These are phyloP conservation scores for Blastobotrys petasosporus DNA, from an alignment of 1,139 yeast species.

Conservation along the genomic window DNA sequence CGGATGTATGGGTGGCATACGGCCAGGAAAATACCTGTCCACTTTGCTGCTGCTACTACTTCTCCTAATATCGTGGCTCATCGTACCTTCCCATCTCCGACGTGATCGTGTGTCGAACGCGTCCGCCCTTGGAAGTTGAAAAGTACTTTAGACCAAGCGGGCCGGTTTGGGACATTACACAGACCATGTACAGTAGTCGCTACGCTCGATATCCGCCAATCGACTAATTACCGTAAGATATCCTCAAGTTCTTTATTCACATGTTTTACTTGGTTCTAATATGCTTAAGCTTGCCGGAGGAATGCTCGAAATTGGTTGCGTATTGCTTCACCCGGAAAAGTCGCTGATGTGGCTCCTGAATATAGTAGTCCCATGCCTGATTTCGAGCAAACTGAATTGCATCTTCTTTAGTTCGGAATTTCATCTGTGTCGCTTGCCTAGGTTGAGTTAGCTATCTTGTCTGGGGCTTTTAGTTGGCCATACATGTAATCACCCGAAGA, in stretches of 20 bases:
- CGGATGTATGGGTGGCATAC: too few species aligned
- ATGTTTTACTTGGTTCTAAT: slow-evolving; percentile 63
- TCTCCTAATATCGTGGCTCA: not conserved
- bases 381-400: slow-evolving; percentile 77
- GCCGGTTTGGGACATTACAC: slow-evolving; percentile 1
- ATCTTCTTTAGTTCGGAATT: slow-evolving; percentile 68
- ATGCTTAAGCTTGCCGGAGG: slow-evolving; percentile 68
- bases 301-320: slow-evolving; percentile 64
- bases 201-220: too few species aligned
- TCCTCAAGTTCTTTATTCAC: not conserved
- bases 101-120: too few species aligned
- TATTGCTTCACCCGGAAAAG: slow-evolving; percentile 73
- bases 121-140: not conserved
- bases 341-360: slow-evolving; percentile 74
- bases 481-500: slow-evolving; percentile 72
- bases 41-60: not conserved
- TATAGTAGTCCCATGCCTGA: slow-evolving; percentile 79
- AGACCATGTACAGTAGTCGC: not conserved
- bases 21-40: not conserved
- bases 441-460: slow-evolving; percentile 12
- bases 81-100: too few species aligned
- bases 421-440: slow-evolving; percentile 67
- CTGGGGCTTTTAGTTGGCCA: slow-evolving; percentile 10
- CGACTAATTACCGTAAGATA: too few species aligned
- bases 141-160: not conserved